These are phyloP conservation scores for Candida lessepsii DNA, from an alignment of 805 yeast species.

Conservation along the genomic window DNA sequence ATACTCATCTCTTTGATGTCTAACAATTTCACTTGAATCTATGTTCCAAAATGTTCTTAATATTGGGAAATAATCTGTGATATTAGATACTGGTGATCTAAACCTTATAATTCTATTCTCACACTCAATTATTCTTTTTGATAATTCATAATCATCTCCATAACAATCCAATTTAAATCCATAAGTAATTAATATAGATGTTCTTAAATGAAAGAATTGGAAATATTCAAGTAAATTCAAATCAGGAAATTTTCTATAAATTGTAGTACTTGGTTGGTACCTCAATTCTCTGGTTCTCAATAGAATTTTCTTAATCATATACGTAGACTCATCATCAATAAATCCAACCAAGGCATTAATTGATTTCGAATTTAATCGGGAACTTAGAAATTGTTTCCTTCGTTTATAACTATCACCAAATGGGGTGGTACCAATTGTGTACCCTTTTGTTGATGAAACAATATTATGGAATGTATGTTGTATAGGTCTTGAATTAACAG, in stretches of 20 bases:
- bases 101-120: slow-evolving; percentile 57
- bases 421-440: slow-evolving; percentile 68
- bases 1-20: slow-evolving; percentile 48
- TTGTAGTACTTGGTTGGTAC: slow-evolving; percentile 21
- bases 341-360: slow-evolving; percentile 30
- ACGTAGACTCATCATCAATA: slow-evolving; percentile 38
- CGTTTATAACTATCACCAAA: slow-evolving; percentile 45
- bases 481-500: slow-evolving; percentile 63
- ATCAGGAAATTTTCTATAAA: slow-evolving; percentile 23
- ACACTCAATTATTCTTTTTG: slow-evolving; percentile 52
- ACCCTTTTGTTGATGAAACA: slow-evolving; percentile 53
- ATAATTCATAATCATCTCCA: slow-evolving; percentile 32
- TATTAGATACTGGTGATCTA: slow-evolving; percentile 56
- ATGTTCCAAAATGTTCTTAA: slow-evolving; percentile 24
- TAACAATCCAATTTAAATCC: slow-evolving; percentile 49
- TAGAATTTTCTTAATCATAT: slow-evolving; percentile 20
- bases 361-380: slow-evolving; percentile 39
- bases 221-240: slow-evolving; percentile 38
- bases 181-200: slow-evolving; percentile 52
- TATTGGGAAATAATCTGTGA: slow-evolving; percentile 53
- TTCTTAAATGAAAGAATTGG: slow-evolving; percentile 52
- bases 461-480: slow-evolving; percentile 67
- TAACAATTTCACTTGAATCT: slow-evolving; percentile 24
- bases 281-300: slow-evolving; percentile 14
- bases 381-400: slow-evolving; percentile 49